These are phyloP conservation scores for Ceratobasidium papillatum DNA, from an alignment of 1,284 basidiomycete genomes.

Conservation along the genomic window DNA sequence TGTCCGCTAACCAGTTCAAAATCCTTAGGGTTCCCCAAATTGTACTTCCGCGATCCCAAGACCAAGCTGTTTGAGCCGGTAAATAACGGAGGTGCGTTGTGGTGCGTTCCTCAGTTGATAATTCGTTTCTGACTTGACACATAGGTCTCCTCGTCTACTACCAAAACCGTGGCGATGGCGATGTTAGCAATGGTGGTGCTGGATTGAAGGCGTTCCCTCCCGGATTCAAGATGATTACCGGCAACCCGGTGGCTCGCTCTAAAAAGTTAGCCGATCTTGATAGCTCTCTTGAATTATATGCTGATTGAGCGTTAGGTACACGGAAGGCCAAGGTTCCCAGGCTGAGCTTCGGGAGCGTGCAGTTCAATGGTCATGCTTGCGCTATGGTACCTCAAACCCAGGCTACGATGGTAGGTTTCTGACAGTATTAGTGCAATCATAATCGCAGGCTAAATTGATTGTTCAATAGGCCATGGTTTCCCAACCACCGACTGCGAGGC, in stretches of 20 bases:
- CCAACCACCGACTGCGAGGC: constrained; percentile 58
- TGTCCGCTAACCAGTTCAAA: background rate
- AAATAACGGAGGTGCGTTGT: constrained; percentile 29
- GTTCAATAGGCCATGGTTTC: constrained; percentile 48
- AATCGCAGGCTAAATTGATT: too few relatives aligned
- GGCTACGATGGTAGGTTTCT: constrained; percentile 50
- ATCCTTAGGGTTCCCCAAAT: constrained; percentile 18
- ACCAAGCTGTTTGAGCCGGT: constrained; percentile 52
- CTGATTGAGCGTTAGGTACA: background rate
- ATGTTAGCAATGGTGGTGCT: constrained; percentile 6
- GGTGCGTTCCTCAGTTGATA: background rate
- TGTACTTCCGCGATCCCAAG: constrained; percentile 53
- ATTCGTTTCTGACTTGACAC: background rate
- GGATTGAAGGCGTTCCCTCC: constrained; percentile 51
- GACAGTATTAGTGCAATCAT: background rate
- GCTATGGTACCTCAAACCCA: constrained; percentile 49
- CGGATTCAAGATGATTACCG: constrained; percentile 59
- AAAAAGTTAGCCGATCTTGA: constrained; percentile 10
- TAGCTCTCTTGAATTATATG: background rate
- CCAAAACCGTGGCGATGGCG: constrained; percentile 29
- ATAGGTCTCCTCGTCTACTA: constrained; percentile 38
- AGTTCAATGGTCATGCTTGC: constrained; percentile 56
- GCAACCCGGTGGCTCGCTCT: constrained; percentile 48
- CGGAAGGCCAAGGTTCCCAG: constrained; percentile 16
- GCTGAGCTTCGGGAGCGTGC: constrained; percentile 55